Base-by-base conservation (phyloP, 2,329 filamentous ascomycete species). In the Penicillium sp. region DNA sequence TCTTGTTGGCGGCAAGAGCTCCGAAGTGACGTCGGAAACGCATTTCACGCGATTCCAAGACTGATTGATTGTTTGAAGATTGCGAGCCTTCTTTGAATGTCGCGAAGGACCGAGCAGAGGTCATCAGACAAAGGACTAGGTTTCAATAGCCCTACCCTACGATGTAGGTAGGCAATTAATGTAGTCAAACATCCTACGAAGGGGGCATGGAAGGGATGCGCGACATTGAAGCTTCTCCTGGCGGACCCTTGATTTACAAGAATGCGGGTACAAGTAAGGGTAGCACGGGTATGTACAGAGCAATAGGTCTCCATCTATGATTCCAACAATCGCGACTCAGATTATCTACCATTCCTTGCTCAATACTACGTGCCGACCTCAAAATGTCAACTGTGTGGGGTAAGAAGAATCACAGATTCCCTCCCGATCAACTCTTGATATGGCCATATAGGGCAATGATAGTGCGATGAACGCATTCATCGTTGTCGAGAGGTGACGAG, bases 181-280 rank as follows among this genome's bases (percentile, higher is more conserved):
- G 54, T 44, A 27, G 46, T 54, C 46, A 50, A 52, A 50, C 49
- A 50, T 46, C 41, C 48, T 55, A 47, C 50, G 35, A 59, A 50
- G 51, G 56, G 56, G 53, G 30, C 22, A 50, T 46, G 46, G 30
- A 60, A 61, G 59, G 59, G 59, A 61, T 61, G 49, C 58, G 56
- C 58, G 58, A 60, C 56, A 60, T 60, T 56, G 56, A 52, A 50
- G 30, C 43, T 38, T 54, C 56, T 54, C 56, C 56, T 60, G 54
- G 56, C 52, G 50, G 48, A 43, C 58, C 59, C 59, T 61, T 58
- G 58, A 61, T 61, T 50, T 47, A 47, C 48, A 35, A 46, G 43
- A 58, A 60, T 50, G 47, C n/a, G 25, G 38, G 59, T 60, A 49
- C 44, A 60, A 51, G 58, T 57, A 61, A 61, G 58, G 59, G 56